Conservation (phyloP, 306 rosid genomes). For the Cucurbita ficifolia region DNA sequence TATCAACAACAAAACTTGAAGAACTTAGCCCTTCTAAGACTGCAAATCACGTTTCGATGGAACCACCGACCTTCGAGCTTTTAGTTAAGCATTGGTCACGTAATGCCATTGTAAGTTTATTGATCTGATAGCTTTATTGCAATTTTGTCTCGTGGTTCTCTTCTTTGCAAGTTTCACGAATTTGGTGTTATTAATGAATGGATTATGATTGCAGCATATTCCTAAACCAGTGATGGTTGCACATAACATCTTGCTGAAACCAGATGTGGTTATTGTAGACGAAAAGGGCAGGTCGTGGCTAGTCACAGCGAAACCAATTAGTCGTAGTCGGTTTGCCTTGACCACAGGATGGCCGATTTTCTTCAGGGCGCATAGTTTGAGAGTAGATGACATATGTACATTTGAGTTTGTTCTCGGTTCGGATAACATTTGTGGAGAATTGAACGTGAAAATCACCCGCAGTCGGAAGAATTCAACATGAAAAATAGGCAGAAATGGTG, state of each 20-base stretch:
- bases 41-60: background rate
- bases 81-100: background rate
- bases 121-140: background rate
- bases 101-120: background rate
- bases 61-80: background rate
- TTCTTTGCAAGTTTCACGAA: background rate
- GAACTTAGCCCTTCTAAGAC: background rate
- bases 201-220: conserved; percentile 1
- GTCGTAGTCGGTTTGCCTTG: background rate
- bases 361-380: background rate
- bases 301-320: background rate
- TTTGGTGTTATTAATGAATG: conserved; percentile 1
- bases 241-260: background rate
- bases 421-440: background rate
- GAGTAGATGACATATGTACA: background rate
- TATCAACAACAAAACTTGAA: background rate
- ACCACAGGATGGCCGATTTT: background rate
- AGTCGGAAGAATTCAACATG: background rate
- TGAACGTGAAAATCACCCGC: background rate
- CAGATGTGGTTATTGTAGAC: background rate
- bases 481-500: background rate
- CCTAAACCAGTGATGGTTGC: background rate
- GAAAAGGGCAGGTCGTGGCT: conserved; percentile 4
- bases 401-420: background rate
- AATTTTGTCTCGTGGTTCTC: background rate